Evolutionary conservation across 495 filamentous ascomycete genomes (phyloP).

Genomic region (Thermothielavioides terrestris): DNA sequence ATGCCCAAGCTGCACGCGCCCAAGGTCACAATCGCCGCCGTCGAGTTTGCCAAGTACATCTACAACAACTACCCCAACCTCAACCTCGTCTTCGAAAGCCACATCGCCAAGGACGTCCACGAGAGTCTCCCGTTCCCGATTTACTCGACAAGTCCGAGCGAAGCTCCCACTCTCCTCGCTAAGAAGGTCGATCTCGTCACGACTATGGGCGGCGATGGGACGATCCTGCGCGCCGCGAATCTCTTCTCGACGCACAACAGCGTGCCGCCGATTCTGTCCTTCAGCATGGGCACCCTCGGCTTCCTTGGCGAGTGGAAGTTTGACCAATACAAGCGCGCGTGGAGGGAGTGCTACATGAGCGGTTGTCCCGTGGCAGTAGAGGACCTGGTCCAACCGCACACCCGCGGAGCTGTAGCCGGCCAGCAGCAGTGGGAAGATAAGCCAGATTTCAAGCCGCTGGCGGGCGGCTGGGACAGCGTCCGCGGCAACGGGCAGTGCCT

Average conservation of each 20-base stretch:
- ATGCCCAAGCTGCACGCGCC: conserved; percentile 77
- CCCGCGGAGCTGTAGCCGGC: conserved; percentile 25
- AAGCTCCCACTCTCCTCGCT: conserved; percentile 29
- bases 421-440: conserved; percentile 8
- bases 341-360: conserved; percentile 89
- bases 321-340: conserved; percentile 77
- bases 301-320: conserved; percentile 98
- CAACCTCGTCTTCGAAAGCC: conserved; percentile 73
- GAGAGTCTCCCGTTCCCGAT: conserved; percentile 68
- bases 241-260: conserved; percentile 74
- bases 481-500: conserved; percentile 78
- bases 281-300: conserved; percentile 93
- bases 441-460: conserved; percentile 5
- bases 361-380: conserved; percentile 52
- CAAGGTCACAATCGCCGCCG: conserved; percentile 57
- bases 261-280: conserved; percentile 87
- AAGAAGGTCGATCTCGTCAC: conserved; percentile 75
- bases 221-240: conserved; percentile 83
- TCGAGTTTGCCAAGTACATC: conserved; percentile 78
- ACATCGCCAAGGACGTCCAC: conserved; percentile 65
- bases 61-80: conserved; percentile 69
- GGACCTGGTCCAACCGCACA: conserved; percentile 38
- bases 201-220: conserved; percentile 92
- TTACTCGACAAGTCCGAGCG: conserved; percentile 48
- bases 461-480: conserved; percentile 58